Percentiles rank a stretch among this genome's conserved stretches.
These are phyloP conservation scores for Penicillium occitanis DNA, from an alignment of 2,329 filamentous ascomycete genomes.

Conservation along the genomic window DNA sequence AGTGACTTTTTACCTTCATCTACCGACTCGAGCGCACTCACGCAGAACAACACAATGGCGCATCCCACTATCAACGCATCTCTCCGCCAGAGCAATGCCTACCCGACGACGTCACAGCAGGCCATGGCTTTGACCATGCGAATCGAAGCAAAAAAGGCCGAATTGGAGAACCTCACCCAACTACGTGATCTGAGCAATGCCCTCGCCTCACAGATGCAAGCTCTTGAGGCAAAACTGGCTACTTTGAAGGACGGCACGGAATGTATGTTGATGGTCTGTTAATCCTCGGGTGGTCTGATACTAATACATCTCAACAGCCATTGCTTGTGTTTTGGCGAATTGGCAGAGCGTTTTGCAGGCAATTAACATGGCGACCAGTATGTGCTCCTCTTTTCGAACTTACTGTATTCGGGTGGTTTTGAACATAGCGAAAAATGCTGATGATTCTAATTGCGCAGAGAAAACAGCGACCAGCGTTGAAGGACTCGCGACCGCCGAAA, in stretches of 20 bases:
- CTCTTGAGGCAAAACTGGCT: constrained; percentile 59
- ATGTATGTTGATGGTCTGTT: constrained; percentile 39
- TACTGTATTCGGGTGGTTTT: neutral
- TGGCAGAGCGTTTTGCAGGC: constrained; percentile 66
- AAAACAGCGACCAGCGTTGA: constrained; percentile 17
- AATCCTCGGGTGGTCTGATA: neutral
- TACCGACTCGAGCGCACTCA: neutral
- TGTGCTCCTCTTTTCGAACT: constrained; percentile 30
- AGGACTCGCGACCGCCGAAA: constrained; percentile 12
- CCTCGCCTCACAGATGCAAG: constrained; percentile 64
- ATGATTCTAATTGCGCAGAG: constrained; percentile 10
- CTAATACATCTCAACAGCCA: constrained; percentile 44
- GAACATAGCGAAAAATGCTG: neutral
- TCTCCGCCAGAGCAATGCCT: constrained; percentile 33
- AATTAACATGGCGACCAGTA: constrained; percentile 65
- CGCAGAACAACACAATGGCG: neutral
- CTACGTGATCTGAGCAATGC: constrained; percentile 61
- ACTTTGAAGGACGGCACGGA: constrained; percentile 64
- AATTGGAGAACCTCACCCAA: constrained; percentile 62
- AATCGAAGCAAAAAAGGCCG: constrained; percentile 63
- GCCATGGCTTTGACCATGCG: constrained; percentile 60
- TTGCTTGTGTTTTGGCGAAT: constrained; percentile 65
- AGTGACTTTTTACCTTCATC: neutral
- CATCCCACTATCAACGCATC: constrained; percentile 25
- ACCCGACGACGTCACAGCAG: constrained; percentile 42